phyloP scores from a whole-genome alignment of 2,329 filamentous ascomycete genomes.

The Truncatella angustata region DNA sequence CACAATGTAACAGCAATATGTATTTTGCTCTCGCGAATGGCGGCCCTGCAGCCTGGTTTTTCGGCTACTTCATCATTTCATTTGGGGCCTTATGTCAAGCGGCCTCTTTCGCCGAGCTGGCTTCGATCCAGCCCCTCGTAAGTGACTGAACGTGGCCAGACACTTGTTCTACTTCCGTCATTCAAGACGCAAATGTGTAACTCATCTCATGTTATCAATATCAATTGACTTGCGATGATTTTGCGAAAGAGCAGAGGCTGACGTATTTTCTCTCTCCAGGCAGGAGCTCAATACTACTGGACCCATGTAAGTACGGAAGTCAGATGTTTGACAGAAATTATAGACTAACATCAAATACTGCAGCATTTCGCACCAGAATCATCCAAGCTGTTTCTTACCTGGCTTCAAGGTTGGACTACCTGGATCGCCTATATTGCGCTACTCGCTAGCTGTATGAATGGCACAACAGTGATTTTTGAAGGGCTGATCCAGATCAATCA shows the following conservation, averaged over 20 bases:
- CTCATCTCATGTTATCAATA: no score
- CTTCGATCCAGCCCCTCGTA: constrained; percentile 13
- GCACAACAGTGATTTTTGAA: constrained; percentile 10
- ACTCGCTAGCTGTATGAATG: not conserved
- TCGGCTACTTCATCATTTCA: constrained; percentile 11
- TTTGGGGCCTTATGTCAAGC: constrained; percentile 8
- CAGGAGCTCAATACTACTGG: constrained; percentile 14
- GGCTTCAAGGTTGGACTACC: constrained; percentile 6
- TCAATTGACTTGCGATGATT: no score
- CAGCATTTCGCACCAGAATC: not conserved
- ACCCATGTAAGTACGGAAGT: constrained; percentile 9
- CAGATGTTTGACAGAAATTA: no score
- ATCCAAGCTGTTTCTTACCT: constrained; percentile 5
- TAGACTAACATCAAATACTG: no score
- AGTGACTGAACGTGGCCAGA: no score
- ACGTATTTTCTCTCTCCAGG: no score
- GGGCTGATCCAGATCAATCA: constrained; percentile 8
- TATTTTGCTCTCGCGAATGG: constrained; percentile 13
- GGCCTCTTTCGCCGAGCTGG: constrained; percentile 11
- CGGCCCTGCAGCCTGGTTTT: constrained; percentile 10
- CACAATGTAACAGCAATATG: not conserved
- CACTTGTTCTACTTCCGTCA: no score
- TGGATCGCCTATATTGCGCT: constrained; percentile 8
- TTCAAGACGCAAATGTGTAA: no score
- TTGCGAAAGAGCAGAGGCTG: no score